Conservation (phyloP, 225 moss, liverwort and hornwort genomes). For the Neckera pumila region DNA sequence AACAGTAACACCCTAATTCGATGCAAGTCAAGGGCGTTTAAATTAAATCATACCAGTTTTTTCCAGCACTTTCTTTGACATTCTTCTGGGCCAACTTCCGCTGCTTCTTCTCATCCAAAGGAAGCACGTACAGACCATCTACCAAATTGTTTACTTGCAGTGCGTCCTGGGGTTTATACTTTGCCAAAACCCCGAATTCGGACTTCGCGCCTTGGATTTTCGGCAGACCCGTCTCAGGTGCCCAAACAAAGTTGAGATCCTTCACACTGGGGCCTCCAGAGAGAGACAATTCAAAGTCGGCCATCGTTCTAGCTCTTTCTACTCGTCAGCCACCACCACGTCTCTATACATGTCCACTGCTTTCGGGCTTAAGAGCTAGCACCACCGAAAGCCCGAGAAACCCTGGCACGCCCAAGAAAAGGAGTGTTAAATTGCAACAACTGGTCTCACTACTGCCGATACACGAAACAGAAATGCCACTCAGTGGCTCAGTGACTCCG, state of each 20-base stretch:
- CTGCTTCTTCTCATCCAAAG: conserved; percentile 51
- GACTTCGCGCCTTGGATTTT: not conserved
- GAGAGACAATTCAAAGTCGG: conserved; percentile 6
- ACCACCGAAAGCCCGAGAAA: not conserved
- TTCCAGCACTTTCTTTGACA: conserved; percentile 50
- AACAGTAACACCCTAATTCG: not conserved
- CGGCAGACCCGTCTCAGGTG: conserved; percentile 36
- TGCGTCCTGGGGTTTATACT: conserved; percentile 21
- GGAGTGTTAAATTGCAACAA: not conserved
- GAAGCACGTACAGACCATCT: conserved; percentile 59
- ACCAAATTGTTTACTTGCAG: conserved; percentile 36
- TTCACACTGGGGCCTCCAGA: conserved; percentile 2
- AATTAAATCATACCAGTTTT: conserved; percentile 36
- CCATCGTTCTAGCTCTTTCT: not conserved
- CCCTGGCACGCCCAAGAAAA: not conserved
- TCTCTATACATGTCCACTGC: not conserved
- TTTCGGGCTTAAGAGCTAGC: not conserved
- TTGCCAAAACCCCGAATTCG: not conserved
- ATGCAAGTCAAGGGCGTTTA: not conserved
- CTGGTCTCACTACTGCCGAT: not conserved
- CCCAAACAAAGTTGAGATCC: conserved; percentile 16
- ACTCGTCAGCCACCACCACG: not conserved
- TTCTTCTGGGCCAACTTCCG: conserved; percentile 44
- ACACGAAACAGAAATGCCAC: not conserved
- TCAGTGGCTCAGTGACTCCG: too few species aligned